Percentiles rank a stretch among this genome's conserved stretches.
These are phyloP conservation scores for Microbotryum saponariae DNA, from an alignment of 1,284 basidiomycete genomes.

Conservation along the genomic window DNA sequence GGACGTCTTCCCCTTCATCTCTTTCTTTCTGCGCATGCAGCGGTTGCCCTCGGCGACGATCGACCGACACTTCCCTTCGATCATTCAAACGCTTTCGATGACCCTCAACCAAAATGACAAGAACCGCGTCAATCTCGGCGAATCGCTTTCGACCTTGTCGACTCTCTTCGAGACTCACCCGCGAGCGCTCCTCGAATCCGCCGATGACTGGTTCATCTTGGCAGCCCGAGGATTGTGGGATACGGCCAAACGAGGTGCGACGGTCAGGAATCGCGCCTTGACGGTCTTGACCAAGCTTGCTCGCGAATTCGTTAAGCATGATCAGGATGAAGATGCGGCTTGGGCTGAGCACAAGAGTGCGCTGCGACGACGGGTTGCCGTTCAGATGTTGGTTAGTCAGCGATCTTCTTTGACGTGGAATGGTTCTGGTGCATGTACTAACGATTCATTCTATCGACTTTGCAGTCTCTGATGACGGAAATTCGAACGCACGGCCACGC, in stretches of 20 bases:
- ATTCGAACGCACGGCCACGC: not conserved
- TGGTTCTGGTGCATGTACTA: no score
- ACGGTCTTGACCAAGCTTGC: constrained; percentile 8
- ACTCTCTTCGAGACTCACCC: not conserved
- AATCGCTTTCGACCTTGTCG: constrained; percentile 14
- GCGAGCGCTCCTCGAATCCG: no score
- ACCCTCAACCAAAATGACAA: constrained; percentile 14
- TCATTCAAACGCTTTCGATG: constrained; percentile 3
- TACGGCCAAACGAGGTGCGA: not conserved
- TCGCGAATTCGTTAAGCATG: not conserved
- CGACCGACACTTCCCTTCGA: not conserved
- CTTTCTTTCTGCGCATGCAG: constrained; percentile 20
- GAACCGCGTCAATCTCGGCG: constrained; percentile 19
- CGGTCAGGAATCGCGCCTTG: constrained; percentile 8
- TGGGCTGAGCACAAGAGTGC: not conserved
- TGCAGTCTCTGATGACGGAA: not conserved
- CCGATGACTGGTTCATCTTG: constrained; percentile 6
- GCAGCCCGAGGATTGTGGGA: constrained; percentile 23
- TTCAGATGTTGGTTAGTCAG: not conserved
- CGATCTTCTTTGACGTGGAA: no score
- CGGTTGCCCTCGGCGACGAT: constrained; percentile 4
- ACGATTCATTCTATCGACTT: not conserved
- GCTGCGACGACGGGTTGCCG: not conserved
- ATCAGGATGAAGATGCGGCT: not conserved
- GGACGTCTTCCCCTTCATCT: constrained; percentile 26